Evolutionary conservation across 495 filamentous ascomycete species (phyloP), one percentile per base, ranked within the genome.

Genomic region (Penicillium subrubescens): DNA sequence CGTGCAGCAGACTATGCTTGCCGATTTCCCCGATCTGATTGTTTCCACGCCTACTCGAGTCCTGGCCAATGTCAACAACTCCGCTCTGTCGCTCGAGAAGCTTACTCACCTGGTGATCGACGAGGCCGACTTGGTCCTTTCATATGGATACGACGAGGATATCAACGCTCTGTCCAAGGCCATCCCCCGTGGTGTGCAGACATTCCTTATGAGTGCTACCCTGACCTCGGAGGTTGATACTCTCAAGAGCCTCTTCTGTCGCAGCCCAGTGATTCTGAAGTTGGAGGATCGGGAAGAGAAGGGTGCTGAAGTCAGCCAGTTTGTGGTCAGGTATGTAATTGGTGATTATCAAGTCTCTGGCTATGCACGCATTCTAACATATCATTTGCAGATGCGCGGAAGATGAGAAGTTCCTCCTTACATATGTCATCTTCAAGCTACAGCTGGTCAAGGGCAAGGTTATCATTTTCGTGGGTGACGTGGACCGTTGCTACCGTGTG

Each of bases 331-430:
- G 83, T 92, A 35, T 21, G 33, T 56, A 14, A 2, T 23, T 39
- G 19, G 35, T 23, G 5, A 31, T 37, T 27, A 39, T 50, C 21
- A 2, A 27, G 19, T 17, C n/a, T 1, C 25, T 23, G 8, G 5
- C n/a, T 56, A 8, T 21, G 17, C 3, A 1, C 0, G 21, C 14
- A 44, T 65, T 31, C 69, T 72, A 67, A 72, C 17, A 17, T 8
- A 1, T 33, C 0, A 64, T n/a, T 5, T 60, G 63, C 67, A 90
- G 88, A 74, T 96, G 93, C 70, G 91, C 87, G 29, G 96, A 98
- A 78, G 95, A 98, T 60, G 95, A 98, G 69, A 99, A 99, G 69
- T 99, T 97, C 77, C 82, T 99, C 34, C 82, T 99, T 25, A 85
- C 89, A 23, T 98, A 97, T 71, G 89, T 97, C 57, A 93, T 98